Evolutionary conservation across 2,329 filamentous ascomycete genomes (phyloP).

Genomic region (Xylariaceae sp.): DNA sequence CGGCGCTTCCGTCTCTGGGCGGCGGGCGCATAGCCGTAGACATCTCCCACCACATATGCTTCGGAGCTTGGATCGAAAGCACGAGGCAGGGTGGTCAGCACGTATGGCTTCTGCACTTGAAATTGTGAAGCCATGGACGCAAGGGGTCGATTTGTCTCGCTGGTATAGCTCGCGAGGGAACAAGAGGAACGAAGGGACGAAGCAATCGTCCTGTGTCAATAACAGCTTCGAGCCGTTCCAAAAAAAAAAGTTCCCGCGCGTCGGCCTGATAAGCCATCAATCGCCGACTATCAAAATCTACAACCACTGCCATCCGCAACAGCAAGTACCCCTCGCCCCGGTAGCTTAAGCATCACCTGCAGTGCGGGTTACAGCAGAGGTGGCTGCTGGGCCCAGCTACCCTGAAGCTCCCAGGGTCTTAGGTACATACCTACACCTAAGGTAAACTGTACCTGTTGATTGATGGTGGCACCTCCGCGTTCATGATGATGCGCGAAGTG

Average conservation of each 20-base stretch:
- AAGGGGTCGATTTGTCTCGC: neutral
- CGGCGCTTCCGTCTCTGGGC: constrained; percentile 62
- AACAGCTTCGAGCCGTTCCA: neutral
- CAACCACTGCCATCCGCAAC: too few relatives aligned
- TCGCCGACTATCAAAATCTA: constrained; percentile 12
- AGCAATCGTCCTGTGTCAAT: too few relatives aligned
- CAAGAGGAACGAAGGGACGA: neutral
- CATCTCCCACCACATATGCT: constrained; percentile 57
- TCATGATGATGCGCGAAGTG: neutral
- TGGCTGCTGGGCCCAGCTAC: neutral
- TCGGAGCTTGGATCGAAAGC: constrained; percentile 51
- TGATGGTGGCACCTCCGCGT: neutral
- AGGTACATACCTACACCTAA: neutral
- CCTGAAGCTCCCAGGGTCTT: too few relatives aligned
- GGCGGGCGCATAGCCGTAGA: constrained; percentile 57
- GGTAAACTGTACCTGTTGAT: too few relatives aligned
- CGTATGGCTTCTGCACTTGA: constrained; percentile 62
- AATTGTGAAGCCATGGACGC: constrained; percentile 56
- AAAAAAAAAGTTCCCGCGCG: constrained; percentile 27
- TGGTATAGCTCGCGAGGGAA: constrained; percentile 7
- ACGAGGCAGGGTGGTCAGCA: constrained; percentile 57
- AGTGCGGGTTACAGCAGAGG: neutral
- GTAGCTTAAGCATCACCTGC: too few relatives aligned
- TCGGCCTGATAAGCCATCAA: constrained; percentile 16
- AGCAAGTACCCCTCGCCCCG: too few relatives aligned